phyloP scores from a whole-genome alignment of 139 green algal genomes.

The Mesostigma viride region DNA sequence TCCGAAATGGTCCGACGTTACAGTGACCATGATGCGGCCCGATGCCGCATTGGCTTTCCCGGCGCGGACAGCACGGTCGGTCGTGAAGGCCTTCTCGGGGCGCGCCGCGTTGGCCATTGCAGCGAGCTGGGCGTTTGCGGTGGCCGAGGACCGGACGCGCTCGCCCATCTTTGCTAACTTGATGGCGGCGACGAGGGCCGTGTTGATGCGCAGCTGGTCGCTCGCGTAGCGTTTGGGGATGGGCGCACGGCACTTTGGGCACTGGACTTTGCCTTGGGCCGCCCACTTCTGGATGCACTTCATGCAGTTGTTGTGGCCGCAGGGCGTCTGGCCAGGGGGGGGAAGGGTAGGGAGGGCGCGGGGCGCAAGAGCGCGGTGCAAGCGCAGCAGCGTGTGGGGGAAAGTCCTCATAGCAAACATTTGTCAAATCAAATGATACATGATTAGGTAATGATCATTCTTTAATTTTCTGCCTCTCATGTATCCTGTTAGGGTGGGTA shows the following conservation, averaged over 20 bases:
- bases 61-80: constrained; percentile 51
- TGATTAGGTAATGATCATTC: too few species aligned
- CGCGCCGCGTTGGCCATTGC: constrained; percentile 43
- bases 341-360: neutral
- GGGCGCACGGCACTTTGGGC: constrained; percentile 65
- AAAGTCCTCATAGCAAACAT: neutral
- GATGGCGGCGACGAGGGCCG: constrained; percentile 59
- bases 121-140: constrained; percentile 9
- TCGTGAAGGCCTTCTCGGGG: constrained; percentile 82
- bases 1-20: constrained; percentile 80
- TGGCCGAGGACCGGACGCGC: too few species aligned
- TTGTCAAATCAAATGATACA: neutral
- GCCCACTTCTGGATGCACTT: constrained; percentile 72
- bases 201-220: constrained; percentile 78
- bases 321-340: constrained; percentile 55
- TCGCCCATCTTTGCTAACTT: constrained; percentile 47
- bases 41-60: constrained; percentile 78
- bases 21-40: constrained; percentile 80
- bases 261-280: constrained; percentile 64
- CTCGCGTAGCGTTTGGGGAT: constrained; percentile 55
- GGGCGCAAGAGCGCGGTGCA: neutral
- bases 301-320: constrained; percentile 96
- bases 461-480: too few species aligned
- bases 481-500: too few species aligned
- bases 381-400: neutral